phyloP scores from a whole-genome alignment of 768 basidiomycete genomes.

The Trametes elegans region DNA sequence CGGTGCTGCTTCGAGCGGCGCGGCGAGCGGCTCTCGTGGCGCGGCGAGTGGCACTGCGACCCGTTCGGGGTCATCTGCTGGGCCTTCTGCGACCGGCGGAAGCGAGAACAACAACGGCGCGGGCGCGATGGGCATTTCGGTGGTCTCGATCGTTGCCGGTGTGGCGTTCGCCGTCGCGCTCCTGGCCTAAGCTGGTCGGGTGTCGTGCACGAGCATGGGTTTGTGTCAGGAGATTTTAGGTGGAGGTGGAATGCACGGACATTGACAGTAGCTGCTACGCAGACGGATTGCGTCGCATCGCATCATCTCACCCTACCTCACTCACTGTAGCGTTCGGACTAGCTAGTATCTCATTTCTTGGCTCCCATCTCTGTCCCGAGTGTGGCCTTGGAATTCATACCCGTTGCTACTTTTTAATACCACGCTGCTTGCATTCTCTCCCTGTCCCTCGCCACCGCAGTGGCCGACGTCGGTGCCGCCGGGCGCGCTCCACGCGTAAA shows the following conservation, averaged over 20 bases:
- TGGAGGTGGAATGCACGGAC: constrained; percentile 2
- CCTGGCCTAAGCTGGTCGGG: constrained; percentile 29
- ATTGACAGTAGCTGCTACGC: neutral
- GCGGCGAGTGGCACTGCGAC: constrained; percentile 11
- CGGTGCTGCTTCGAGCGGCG: constrained; percentile 11
- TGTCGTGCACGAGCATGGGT: constrained; percentile 4
- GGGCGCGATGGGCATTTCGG: constrained; percentile 28
- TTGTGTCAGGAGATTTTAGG: too few relatives aligned
- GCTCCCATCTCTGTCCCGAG: neutral
- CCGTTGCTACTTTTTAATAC: constrained; percentile 15
- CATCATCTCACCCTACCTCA: constrained; percentile 1
- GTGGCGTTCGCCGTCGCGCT: constrained; percentile 35
- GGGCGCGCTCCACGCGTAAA: too few relatives aligned
- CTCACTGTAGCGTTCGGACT: constrained; percentile 13
- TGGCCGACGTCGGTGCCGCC: too few relatives aligned
- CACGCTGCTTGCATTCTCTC: neutral
- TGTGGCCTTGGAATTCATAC: too few relatives aligned
- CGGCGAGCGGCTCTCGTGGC: constrained; percentile 20
- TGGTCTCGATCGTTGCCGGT: constrained; percentile 31
- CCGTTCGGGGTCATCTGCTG: constrained; percentile 2
- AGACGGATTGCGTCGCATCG: neutral
- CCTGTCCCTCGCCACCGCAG: neutral
- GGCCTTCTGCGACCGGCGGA: constrained; percentile 17
- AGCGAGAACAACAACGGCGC: constrained; percentile 22
- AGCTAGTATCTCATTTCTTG: constrained; percentile 10